Conservation (phyloP, 495 filamentous ascomycete species). For the Daldinia decipiens region DNA sequence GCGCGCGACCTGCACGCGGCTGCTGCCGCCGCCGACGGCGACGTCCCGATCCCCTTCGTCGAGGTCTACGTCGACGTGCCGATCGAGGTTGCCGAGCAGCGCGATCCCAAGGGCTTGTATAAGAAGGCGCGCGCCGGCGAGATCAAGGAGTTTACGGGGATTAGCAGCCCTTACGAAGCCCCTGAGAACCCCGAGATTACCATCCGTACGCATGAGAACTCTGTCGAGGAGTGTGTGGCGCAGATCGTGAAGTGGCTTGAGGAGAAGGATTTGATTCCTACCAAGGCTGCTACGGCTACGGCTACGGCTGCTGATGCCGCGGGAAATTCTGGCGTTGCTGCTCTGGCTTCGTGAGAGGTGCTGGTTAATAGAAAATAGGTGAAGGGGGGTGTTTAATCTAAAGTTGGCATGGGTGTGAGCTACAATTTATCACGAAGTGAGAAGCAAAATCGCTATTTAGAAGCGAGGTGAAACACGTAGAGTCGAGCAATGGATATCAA, state of each 20-base stretch:
- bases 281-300: constrained; percentile 45
- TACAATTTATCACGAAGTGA: constrained; percentile 3
- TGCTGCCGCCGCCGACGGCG: constrained; percentile 24
- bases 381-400: background rate
- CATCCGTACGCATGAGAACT: constrained; percentile 78
- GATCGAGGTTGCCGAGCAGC: constrained; percentile 87
- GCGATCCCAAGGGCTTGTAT: constrained; percentile 97
- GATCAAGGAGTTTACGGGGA: constrained; percentile 97
- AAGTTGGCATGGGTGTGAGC: background rate
- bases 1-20: constrained; percentile 78
- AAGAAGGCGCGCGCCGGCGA: constrained; percentile 93
- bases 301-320: constrained; percentile 31
- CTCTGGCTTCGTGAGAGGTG: constrained; percentile 38
- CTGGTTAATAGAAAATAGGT: background rate
- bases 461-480: constrained; percentile 8
- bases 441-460: constrained; percentile 7
- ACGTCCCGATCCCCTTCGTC: constrained; percentile 81
- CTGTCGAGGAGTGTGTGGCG: constrained; percentile 84
- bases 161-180: constrained; percentile 92
- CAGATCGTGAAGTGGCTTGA: constrained; percentile 85
- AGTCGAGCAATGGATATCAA: constrained; percentile 18
- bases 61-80: constrained; percentile 92
- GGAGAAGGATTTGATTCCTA: constrained; percentile 55
- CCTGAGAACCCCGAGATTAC: constrained; percentile 87
- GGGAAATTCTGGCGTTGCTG: constrained; percentile 17